These are phyloP conservation scores for Aspergillus clavatus DNA, from an alignment of 2,329 filamentous ascomycete genomes.

Conservation along the genomic window DNA sequence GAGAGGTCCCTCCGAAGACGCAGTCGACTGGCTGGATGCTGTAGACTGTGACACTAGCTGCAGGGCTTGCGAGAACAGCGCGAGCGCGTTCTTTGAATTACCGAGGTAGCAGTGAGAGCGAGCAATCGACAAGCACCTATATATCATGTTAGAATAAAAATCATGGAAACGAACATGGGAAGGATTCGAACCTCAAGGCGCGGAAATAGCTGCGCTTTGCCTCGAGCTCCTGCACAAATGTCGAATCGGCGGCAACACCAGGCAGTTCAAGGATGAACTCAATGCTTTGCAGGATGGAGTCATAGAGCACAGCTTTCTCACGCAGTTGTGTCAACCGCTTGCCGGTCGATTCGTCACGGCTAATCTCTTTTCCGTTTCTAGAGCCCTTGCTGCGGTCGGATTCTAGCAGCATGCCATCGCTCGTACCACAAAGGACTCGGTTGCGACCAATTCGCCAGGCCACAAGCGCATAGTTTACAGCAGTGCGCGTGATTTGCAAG, in stretches of 20 bases:
- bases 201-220: slow-evolving; percentile 78
- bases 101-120: slow-evolving; percentile 74
- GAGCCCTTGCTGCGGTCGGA: slow-evolving; percentile 44
- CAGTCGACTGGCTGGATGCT: slow-evolving; percentile 42
- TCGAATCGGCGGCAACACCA: slow-evolving; percentile 78
- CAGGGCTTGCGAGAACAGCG: slow-evolving; percentile 69
- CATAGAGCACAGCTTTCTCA: slow-evolving; percentile 84
- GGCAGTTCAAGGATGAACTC: slow-evolving; percentile 85
- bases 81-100: slow-evolving; percentile 73
- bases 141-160: slow-evolving; percentile 14
- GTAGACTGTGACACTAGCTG: slow-evolving; percentile 55
- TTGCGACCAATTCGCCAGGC: slow-evolving; percentile 95
- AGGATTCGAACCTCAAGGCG: slow-evolving; percentile 66
- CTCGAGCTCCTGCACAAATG: slow-evolving; percentile 71
- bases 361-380: slow-evolving; percentile 50
- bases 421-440: slow-evolving; percentile 74
- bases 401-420: slow-evolving; percentile 66
- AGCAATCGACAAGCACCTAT: slow-evolving; percentile 73
- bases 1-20: slow-evolving; percentile 48
- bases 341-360: slow-evolving; percentile 62
- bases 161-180: neutral
- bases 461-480: slow-evolving; percentile 89
- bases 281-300: slow-evolving; percentile 83
- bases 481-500: slow-evolving; percentile 84
- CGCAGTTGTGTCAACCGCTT: slow-evolving; percentile 74